These are phyloP conservation scores for Chaetomium cochliodes DNA, from an alignment of 495 filamentous ascomycete species.

Conservation along the genomic window DNA sequence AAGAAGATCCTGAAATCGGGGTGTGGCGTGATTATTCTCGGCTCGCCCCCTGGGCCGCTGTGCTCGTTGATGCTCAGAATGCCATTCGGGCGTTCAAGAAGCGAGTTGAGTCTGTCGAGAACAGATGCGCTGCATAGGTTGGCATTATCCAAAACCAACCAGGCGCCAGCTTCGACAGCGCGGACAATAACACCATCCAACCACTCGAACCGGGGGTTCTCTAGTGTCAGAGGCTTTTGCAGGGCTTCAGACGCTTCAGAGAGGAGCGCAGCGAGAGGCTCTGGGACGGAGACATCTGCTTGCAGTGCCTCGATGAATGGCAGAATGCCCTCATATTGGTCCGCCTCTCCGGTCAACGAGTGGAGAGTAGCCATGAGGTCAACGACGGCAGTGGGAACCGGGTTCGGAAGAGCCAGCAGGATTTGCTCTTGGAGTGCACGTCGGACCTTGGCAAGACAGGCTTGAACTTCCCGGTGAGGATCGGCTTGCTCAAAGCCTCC, in stretches of 20 bases:
- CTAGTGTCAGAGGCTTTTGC: constrained; percentile 47
- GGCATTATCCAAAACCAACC: constrained; percentile 95
- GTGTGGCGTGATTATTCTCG: constrained; percentile 77
- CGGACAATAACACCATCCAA: constrained; percentile 87
- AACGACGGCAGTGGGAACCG: constrained; percentile 44
- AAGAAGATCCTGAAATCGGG: constrained; percentile 88
- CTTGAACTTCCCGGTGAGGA: constrained; percentile 63
- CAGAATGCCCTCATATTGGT: constrained; percentile 35
- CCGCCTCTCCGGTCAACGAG: constrained; percentile 34
- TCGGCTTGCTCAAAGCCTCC: constrained; percentile 96
- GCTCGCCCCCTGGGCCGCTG: constrained; percentile 74
- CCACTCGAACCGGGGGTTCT: constrained; percentile 89
- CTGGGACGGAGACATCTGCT: constrained; percentile 27
- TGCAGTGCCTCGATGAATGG: constrained; percentile 35
- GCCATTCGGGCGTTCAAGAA: constrained; percentile 82
- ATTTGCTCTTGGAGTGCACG: constrained; percentile 55
- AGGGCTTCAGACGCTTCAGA: constrained; percentile 40
- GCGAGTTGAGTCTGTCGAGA: constrained; percentile 88
- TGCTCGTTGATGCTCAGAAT: constrained; percentile 89
- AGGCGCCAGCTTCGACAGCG: constrained; percentile 80
- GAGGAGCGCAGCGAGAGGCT: constrained; percentile 34
- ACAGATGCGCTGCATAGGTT: constrained; percentile 95
- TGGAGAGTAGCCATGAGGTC: constrained; percentile 42
- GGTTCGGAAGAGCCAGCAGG: constrained; percentile 48
- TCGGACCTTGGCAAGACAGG: constrained; percentile 54